Conservation (phyloP, 768 basidiomycete species). For the Wakefieldia striispora region DNA sequence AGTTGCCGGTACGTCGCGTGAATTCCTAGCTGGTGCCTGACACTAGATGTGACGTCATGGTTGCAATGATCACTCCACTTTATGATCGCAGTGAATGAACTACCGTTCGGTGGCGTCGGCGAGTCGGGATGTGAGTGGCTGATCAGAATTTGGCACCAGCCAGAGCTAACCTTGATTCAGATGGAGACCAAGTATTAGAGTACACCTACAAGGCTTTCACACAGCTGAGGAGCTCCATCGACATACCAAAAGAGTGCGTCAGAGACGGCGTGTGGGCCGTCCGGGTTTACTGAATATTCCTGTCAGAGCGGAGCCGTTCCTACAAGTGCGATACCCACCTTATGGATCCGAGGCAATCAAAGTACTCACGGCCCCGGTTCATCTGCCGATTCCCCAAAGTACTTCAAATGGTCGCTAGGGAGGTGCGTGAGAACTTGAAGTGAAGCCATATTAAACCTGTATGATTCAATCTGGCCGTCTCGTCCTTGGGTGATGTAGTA, state of each 20-base stretch:
- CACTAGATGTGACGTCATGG: too few relatives aligned
- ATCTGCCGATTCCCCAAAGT: slow-evolving; percentile 12
- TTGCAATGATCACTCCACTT: too few relatives aligned
- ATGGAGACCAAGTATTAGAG: slow-evolving; percentile 52
- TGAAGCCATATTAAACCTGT: too few relatives aligned
- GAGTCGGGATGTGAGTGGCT: slow-evolving; percentile 59
- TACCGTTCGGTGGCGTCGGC: slow-evolving; percentile 57
- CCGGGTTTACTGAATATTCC: slow-evolving; percentile 2
- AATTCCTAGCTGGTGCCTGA: too few relatives aligned
- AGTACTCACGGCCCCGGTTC: slow-evolving; percentile 4
- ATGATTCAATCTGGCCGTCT: too few relatives aligned
- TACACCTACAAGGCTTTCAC: slow-evolving; percentile 56
- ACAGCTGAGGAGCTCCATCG: slow-evolving; percentile 47
- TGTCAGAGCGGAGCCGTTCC: background rate
- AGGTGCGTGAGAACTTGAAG: too few relatives aligned
- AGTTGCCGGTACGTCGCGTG: slow-evolving; percentile 40
- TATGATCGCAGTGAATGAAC: slow-evolving; percentile 28
- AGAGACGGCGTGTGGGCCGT: background rate
- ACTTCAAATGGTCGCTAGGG: too few relatives aligned
- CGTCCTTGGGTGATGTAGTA: too few relatives aligned
- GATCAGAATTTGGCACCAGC: background rate
- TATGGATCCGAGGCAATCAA: slow-evolving; percentile 17
- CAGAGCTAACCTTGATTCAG: slow-evolving; percentile 29
- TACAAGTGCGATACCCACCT: slow-evolving; percentile 26
- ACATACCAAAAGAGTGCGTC: slow-evolving; percentile 57